Evolutionary conservation across 176 grass and related monocot species (phyloP), one percentile per base, ranked within the genome.

Genomic region (Triticum dicoccoides): DNA sequence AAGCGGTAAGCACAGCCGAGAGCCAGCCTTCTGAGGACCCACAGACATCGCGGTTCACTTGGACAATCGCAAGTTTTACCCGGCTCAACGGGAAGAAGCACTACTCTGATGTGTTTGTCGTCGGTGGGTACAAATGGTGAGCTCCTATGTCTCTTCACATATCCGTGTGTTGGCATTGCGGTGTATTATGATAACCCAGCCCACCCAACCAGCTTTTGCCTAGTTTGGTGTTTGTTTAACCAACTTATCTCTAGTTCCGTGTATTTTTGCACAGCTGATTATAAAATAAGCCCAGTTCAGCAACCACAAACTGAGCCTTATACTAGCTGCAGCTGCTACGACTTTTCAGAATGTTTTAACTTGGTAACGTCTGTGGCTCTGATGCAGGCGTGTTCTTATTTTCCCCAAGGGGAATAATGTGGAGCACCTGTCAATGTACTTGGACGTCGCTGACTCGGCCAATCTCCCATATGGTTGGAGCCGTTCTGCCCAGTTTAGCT

Each of bases 351-450:
- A 56, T 79, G 29, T 35, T 73, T 59, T 41, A 44, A 73, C 14
- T 78, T 34, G 0, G 8, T 87, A 66, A 91, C 51, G 29, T 72
- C 44, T 21, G 10, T 54, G 7, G 65, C n/a, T 71, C 49, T 82
- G 44, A 69, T 59, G 67, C 87, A 98, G 96, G 96, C 87, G 96
- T 20, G 96, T 91, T 86, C 81, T 98, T 63, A 92, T 98, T 87
- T 98, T 98, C 68, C 93, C 96, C 30, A 98, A 95, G 88, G 96
- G 96, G 38, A 98, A 98, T 88, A 98, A 98, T 59, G 91, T 95
- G 78, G 96, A 98, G 39, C 88, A 95, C 64, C 88, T 93, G 1
- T 98, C 96, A 0, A 92, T 98, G 93, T 98, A 98, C 86, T 81
- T 98, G 76, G 96, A 98, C 65, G 93, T 98, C 69, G 96, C 96